Base-by-base conservation (phyloP, 192 early-diverging fungal species). In the Coemansia erecta region DNA sequence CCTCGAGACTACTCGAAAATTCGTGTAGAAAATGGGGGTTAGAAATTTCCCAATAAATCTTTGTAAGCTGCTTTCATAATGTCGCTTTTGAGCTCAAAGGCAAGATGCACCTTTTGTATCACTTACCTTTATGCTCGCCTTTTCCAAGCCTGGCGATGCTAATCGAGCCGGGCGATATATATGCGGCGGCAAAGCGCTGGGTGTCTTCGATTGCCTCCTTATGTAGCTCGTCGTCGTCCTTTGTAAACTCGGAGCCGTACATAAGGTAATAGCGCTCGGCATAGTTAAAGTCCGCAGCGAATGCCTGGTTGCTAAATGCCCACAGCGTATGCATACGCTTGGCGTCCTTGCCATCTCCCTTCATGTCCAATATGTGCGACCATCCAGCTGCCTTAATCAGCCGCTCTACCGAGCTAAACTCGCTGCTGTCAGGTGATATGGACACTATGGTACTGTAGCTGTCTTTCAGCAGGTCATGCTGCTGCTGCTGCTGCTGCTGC, bases 241-340 rank as follows among this genome's bases (percentile, higher is more conserved):
- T 61, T 13, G 77, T 64, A 73, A 73, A 73, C 22, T 15, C 45
- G 8, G 72, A 42, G 10, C 77, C 77, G 46, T 73, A 48, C 15
- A 80, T 45, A 37, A 80, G 50, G 28, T 80, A 80, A 19, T 62
- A 56, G 12, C 77, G 63, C 60, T 80, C 71, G 14, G 61, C 64
- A 59, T 53, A 70, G 60, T 45, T 63, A 42, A 70, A 64, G 49
- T 49, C 42, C 33, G 26, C 48, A 28, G 53, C 49, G 19, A 80
- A 80, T 2, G 63, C 77, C 11, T 22, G 59, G 67, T 80, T 64
- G 45, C 21, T 66, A 51, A 80, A 73, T 31, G 77, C 77, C 70
- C 70, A 80, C 50, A 80, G 49, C 40, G 77, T 80, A 58, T 73
- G 67, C 63, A 73, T 68, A 15, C 23, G 44, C 23, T 14, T n/a